A percentile compares a stretch with the other conserved stretches of the same genome.
These are phyloP conservation scores for Achlya hypogyna DNA, from an alignment of 352 stramenopile species.

Conservation along the genomic window DNA sequence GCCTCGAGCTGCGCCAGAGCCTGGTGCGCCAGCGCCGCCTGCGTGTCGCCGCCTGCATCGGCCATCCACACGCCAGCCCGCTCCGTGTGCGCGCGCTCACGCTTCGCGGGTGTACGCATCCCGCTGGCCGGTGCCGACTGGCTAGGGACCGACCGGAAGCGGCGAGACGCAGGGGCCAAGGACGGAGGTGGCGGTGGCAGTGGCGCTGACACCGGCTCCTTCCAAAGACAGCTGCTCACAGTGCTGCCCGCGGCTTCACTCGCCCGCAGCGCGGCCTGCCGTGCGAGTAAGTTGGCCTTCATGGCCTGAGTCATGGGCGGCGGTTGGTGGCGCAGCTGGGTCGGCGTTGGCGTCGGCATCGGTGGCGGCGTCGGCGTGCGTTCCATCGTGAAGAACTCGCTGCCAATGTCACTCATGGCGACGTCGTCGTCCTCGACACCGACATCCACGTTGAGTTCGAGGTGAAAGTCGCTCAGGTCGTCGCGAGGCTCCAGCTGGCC, in stretches of 20 bases:
- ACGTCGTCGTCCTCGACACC: not conserved
- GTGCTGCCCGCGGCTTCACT: not conserved
- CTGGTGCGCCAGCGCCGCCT: not conserved
- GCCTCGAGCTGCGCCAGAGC: not conserved
- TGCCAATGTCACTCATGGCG: not conserved
- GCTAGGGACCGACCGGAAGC: not conserved
- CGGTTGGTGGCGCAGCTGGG: not conserved
- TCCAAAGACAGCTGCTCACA: not conserved
- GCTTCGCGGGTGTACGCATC: not conserved
- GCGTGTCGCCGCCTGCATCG: not conserved
- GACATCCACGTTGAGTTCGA: not conserved
- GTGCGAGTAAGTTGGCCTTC: not conserved
- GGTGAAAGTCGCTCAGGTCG: not conserved
- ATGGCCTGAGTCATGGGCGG: not conserved
- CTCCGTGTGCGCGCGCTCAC: not conserved
- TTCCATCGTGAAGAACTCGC: not conserved
- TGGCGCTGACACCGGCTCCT: not conserved
- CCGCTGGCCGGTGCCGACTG: not conserved
- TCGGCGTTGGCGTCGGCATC: not conserved
- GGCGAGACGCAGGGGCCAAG: not conserved
- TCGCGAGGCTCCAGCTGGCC: not conserved
- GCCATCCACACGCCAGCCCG: too few relatives aligned
- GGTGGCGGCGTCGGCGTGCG: not conserved
- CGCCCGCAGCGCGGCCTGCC: not conserved
- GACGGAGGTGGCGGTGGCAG: not conserved